These are phyloP conservation scores for Microdochium bolleyi DNA, from an alignment of 2,329 filamentous ascomycete species.

Conservation along the genomic window DNA sequence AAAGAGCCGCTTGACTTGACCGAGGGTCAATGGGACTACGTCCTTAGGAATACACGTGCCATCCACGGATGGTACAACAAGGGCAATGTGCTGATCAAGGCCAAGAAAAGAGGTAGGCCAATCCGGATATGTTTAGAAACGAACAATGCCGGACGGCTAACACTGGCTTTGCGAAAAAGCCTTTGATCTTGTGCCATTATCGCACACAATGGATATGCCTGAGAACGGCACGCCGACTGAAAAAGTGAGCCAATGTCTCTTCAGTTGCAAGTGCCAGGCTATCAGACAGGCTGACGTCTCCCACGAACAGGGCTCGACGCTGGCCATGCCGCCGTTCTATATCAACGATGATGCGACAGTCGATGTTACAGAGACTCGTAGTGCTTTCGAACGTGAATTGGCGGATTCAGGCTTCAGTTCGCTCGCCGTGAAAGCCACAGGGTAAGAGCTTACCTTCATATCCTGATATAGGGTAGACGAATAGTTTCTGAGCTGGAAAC, in stretches of 20 bases:
- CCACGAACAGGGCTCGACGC: background rate
- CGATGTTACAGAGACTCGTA: background rate
- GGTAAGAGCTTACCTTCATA: background rate
- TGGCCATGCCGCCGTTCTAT: background rate
- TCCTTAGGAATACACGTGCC: background rate
- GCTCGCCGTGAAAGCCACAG: background rate
- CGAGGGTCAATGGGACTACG: background rate
- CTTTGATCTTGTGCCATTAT: background rate
- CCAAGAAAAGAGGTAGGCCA: background rate
- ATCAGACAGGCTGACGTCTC: background rate
- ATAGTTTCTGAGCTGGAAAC: background rate
- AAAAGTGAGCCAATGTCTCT: background rate
- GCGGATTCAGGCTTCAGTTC: background rate
- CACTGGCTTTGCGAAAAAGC: background rate
- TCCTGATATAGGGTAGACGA: background rate
- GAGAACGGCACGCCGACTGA: background rate
- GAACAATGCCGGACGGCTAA: background rate
- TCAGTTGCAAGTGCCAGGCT: background rate
- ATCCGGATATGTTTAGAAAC: background rate
- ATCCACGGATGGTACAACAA: background rate
- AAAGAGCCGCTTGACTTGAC: background rate
- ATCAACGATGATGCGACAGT: background rate
- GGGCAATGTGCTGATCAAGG: background rate
- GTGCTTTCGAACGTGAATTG: background rate
- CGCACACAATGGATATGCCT: background rate